Evolutionary conservation across 1,139 yeast species (phyloP).

Genomic region (Debaryomyces nepalensis): DNA sequence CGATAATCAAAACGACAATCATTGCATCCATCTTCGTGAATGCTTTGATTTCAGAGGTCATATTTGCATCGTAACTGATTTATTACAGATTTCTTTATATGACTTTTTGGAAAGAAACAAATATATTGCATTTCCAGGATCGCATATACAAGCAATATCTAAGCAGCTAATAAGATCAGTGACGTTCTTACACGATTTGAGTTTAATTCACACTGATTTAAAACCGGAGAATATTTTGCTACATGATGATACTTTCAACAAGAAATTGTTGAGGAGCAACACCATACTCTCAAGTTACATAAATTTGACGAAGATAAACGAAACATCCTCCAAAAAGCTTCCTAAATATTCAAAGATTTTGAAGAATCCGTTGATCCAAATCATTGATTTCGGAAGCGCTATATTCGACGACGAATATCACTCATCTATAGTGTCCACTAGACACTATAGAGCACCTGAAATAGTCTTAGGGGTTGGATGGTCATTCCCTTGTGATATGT

Average conservation of each 20-base stretch:
- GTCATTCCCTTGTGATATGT: constrained; percentile 90
- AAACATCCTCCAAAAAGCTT: constrained; percentile 27
- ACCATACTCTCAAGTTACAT: constrained; percentile 41
- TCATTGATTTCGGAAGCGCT: constrained; percentile 96
- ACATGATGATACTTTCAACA: constrained; percentile 56
- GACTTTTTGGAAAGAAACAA: constrained; percentile 85
- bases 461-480: constrained; percentile 92
- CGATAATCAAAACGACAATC: constrained; percentile 68
- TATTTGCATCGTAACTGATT: constrained; percentile 89
- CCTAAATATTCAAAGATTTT: constrained; percentile 58
- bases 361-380: constrained; percentile 78
- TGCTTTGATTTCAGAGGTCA: constrained; percentile 94
- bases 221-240: constrained; percentile 93
- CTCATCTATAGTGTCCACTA: constrained; percentile 86
- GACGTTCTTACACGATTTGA: constrained; percentile 86
- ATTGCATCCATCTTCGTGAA: constrained; percentile 80
- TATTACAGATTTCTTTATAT: constrained; percentile 81
- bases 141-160: constrained; percentile 87
- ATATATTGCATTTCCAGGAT: constrained; percentile 75
- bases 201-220: constrained; percentile 90
- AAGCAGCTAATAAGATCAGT: constrained; percentile 86
- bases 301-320: constrained; percentile 26
- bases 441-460: constrained; percentile 98
- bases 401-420: constrained; percentile 94
- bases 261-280: constrained; percentile 38